Percentiles rank a stretch among this genome's conserved stretches.
These are phyloP conservation scores for Neckera pumila DNA, from an alignment of 225 moss, liverwort and hornwort genomes.

Conservation along the genomic window DNA sequence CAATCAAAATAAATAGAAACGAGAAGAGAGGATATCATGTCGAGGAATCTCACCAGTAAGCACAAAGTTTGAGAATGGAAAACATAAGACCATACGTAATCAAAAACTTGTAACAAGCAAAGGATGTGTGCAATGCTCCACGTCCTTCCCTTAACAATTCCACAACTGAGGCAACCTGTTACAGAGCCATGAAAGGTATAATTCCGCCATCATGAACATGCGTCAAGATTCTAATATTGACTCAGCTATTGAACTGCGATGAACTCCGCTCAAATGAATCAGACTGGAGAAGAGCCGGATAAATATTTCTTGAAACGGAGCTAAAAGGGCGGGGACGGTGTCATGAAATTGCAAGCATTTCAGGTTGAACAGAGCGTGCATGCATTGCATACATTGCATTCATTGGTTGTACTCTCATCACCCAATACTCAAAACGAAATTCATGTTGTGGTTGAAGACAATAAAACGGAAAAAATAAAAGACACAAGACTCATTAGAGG, in stretches of 20 bases:
- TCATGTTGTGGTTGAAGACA: neutral
- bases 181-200: neutral
- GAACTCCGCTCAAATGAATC: neutral
- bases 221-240: neutral
- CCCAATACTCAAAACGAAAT: neutral
- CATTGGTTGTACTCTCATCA: neutral
- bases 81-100: constrained; percentile 82
- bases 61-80: constrained; percentile 72
- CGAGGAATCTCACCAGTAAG: constrained; percentile 56
- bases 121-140: constrained; percentile 79
- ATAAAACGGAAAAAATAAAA: neutral
- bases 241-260: neutral
- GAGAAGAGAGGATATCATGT: neutral
- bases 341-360: neutral
- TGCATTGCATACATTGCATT: neutral
- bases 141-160: constrained; percentile 75
- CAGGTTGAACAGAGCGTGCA: neutral
- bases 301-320: neutral
- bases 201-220: neutral
- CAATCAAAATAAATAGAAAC: neutral
- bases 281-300: neutral
- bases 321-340: neutral
- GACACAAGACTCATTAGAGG: neutral
- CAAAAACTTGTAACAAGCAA: constrained; percentile 76
- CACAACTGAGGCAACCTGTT: constrained; percentile 61